phyloP scores from a whole-genome alignment of 805 yeast genomes.

The Candida bentonensis region DNA sequence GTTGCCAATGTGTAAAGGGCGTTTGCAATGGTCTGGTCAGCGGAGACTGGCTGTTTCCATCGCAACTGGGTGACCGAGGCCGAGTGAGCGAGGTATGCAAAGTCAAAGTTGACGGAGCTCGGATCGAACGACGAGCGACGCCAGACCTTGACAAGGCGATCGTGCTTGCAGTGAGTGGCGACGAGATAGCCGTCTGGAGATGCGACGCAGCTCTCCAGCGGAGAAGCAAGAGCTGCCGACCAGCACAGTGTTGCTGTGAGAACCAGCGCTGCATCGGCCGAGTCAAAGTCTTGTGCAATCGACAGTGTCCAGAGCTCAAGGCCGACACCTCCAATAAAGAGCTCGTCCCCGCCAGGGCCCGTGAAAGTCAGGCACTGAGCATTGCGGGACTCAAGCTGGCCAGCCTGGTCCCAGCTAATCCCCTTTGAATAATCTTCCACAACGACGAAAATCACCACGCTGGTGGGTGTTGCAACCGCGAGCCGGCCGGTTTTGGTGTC shows the following conservation, averaged over 20 bases:
- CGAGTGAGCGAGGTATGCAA: slow-evolving; percentile 56
- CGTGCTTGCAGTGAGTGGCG: slow-evolving; percentile 49
- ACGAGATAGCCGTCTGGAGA: slow-evolving; percentile 58
- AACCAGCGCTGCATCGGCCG: slow-evolving; percentile 3
- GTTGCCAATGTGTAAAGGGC: slow-evolving; percentile 51
- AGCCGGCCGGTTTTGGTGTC: slow-evolving; percentile 41
- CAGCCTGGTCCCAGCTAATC: slow-evolving; percentile 5
- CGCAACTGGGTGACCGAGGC: slow-evolving; percentile 38
- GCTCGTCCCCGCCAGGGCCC: slow-evolving; percentile 34
- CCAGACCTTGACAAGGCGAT: slow-evolving; percentile 66
- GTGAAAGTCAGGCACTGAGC: slow-evolving; percentile 39
- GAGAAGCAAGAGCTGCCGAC: slow-evolving; percentile 42
- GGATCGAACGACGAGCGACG: slow-evolving; percentile 54
- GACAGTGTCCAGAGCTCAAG: slow-evolving; percentile 17
- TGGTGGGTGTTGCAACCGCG: slow-evolving; percentile 15
- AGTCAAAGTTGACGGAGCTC: slow-evolving; percentile 49
- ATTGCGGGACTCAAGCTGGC: slow-evolving; percentile 26
- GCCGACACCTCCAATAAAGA: slow-evolving; percentile 30
- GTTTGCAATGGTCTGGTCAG: slow-evolving; percentile 28
- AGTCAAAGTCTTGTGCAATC: slow-evolving; percentile 18
- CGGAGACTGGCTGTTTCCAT: slow-evolving; percentile 37
- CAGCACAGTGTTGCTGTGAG: slow-evolving; percentile 23
- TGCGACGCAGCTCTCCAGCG: slow-evolving; percentile 41
- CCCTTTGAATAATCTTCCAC: slow-evolving; percentile 11
- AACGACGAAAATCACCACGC: slow-evolving; percentile 15